Evolutionary conservation across 805 yeast species (phyloP), one percentile per base, ranked within the genome.

Genomic region (Yarrowia phangngaensis): DNA sequence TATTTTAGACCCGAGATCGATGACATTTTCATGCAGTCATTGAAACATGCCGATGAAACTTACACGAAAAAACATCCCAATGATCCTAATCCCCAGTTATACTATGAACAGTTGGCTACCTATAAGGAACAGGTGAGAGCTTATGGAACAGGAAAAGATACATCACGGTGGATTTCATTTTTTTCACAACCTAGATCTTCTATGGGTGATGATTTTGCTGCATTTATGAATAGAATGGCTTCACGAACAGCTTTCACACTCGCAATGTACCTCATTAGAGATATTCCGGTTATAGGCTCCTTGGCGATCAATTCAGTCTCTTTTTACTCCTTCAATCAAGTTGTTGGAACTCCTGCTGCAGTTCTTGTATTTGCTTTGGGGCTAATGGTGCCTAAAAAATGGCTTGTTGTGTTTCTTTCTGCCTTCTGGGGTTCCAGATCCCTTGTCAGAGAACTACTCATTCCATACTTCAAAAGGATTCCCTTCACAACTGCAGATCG

Each of bases 391-490:
- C 73, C 79, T 0, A 56, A 63, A 19, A 49, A 58, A 20, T 60
- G 65, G 52, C 58, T 70, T 11, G 58, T 71, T 16, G 51, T 64
- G 8, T 61, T 73, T 23, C 56, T 76, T 28, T 62, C 72, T 13
- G 63, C 72, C 2, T 73, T 69, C 54, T 71, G 73, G 65, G 80
- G 79, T 3, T 63, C 72, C 12, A 58, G 71, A 11, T 64, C 70
- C 31, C 63, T 77, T 49, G 62, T 69, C 41, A 63, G 70, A 29
- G 76, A 74, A 32, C 65, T 78, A 41, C 65, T 78, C 28, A 56
- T 60, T 5, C 81, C 81, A 4, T 78, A 75, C 58, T 74, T 78
- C 58, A 56, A 65, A 8, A 63, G 73, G 9, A 63, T 76, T 15
- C 73, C 75, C 9, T 71, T 75, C 50, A 52, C 60, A 7, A 58